Conservation (phyloP, 768 basidiomycete species). For the Boletus subcaerulescens region DNA sequence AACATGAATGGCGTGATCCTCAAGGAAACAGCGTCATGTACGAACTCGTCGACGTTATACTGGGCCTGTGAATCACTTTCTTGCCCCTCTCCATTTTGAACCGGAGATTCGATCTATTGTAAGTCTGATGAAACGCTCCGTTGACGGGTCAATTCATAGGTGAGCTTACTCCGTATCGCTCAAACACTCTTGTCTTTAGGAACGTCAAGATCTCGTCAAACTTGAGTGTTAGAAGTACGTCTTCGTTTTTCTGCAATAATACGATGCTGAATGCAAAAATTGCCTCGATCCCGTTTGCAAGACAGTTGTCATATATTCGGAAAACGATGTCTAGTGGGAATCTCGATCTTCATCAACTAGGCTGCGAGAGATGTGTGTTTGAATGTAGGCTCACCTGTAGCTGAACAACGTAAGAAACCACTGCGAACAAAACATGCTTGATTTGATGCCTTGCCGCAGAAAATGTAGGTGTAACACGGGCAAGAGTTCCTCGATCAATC, state of each 20-base stretch:
- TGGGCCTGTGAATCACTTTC: constrained; percentile 18
- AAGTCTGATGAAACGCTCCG: neutral
- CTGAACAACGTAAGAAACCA: constrained; percentile 99
- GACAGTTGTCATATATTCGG: constrained; percentile 93
- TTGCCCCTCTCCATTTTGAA: constrained; percentile 28
- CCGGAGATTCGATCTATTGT: constrained; percentile 28
- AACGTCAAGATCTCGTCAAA: constrained; percentile 90
- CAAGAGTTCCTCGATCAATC: constrained; percentile 86
- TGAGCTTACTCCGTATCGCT: constrained; percentile 62
- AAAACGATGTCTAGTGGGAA: constrained; percentile 94
- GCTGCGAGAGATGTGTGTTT: neutral
- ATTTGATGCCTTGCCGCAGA: constrained; percentile 90
- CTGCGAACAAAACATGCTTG: constrained; percentile 97
- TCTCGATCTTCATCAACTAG: constrained; percentile 38
- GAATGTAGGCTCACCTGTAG: constrained; percentile 60
- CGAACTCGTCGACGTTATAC: constrained; percentile 79
- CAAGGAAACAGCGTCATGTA: constrained; percentile 81
- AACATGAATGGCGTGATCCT: constrained; percentile 95
- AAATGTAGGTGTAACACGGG: constrained; percentile 94
- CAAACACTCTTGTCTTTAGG: constrained; percentile 78
- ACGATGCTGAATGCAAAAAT: constrained; percentile 93
- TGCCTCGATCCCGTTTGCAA: constrained; percentile 96
- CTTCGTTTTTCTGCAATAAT: constrained; percentile 86
- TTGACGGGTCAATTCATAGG: neutral
- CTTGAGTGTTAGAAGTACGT: constrained; percentile 69